Conservation (phyloP, 306 rosid genomes). For the Purshia tridentata region DNA sequence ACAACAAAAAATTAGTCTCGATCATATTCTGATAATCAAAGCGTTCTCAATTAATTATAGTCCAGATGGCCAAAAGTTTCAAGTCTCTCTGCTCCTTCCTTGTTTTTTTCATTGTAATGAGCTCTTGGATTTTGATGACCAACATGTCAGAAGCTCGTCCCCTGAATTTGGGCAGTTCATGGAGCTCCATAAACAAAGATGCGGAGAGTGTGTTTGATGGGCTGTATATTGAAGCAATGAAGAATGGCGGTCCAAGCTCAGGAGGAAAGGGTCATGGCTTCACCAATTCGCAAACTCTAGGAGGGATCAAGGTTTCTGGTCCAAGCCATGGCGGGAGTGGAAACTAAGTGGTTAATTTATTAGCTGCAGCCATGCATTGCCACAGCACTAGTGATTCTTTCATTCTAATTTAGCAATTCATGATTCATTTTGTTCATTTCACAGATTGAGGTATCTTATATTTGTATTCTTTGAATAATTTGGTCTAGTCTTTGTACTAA, state of each 20-base stretch:
- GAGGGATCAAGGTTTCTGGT: conserved; percentile 32
- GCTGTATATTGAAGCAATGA: conserved; percentile 18
- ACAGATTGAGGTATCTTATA: too few relatives aligned
- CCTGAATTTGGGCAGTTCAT: conserved; percentile 9
- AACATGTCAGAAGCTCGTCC: conserved; percentile 32
- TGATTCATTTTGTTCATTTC: background rate
- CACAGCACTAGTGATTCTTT: background rate
- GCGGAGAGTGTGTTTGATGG: conserved; percentile 21
- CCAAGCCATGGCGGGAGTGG: conserved; percentile 29
- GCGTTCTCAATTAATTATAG: too few relatives aligned
- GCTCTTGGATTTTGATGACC: conserved; percentile 5
- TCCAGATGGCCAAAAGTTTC: conserved; percentile 23
- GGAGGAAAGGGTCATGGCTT: conserved; percentile 24
- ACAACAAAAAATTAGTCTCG: too few relatives aligned
- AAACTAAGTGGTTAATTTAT: conserved; percentile 8
- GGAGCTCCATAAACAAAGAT: conserved; percentile 2
- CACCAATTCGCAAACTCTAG: conserved; percentile 24
- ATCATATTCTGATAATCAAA: too few relatives aligned
- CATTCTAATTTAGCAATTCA: too few relatives aligned
- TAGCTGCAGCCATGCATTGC: background rate
- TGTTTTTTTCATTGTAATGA: conserved; percentile 4
- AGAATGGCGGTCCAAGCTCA: conserved; percentile 32
- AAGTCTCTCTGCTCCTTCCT: conserved; percentile 15
- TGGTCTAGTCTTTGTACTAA: too few relatives aligned
- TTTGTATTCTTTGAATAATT: too few relatives aligned